Percentiles rank a stretch among this genome's conserved stretches.
Conservation (phyloP, 2,329 filamentous ascomycete species). For the Periconia sp. region DNA sequence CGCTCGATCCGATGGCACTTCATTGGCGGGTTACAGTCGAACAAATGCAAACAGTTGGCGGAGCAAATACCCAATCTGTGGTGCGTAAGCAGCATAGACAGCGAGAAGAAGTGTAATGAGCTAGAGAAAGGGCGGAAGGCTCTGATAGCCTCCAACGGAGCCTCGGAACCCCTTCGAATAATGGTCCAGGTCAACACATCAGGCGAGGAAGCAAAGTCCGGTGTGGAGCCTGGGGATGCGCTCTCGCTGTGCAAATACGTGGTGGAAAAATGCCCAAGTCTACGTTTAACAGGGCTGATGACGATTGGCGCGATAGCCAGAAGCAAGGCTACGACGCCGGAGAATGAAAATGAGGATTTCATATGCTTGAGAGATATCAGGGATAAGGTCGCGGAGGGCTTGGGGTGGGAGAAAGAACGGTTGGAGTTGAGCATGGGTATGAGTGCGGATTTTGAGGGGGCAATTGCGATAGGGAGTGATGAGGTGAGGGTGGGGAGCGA, state of each 20-base stretch:
- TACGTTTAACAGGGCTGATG: slow-evolving; percentile 86
- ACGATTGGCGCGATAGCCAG: slow-evolving; percentile 95
- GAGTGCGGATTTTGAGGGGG: slow-evolving; percentile 94
- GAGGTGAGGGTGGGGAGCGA: slow-evolving; percentile 93
- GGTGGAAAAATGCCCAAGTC: slow-evolving; percentile 70
- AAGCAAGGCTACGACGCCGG: slow-evolving; percentile 71
- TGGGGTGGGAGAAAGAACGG: slow-evolving; percentile 61
- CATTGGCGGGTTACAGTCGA: slow-evolving; percentile 91
- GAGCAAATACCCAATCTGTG: slow-evolving; percentile 85
- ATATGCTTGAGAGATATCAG: slow-evolving; percentile 69
- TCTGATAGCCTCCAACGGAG: slow-evolving; percentile 43
- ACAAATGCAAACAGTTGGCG: slow-evolving; percentile 88
- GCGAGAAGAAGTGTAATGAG: slow-evolving; percentile 81
- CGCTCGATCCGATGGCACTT: slow-evolving; percentile 88
- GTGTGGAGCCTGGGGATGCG: slow-evolving; percentile 71
- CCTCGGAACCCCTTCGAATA: slow-evolving; percentile 65
- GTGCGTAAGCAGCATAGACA: slow-evolving; percentile 91
- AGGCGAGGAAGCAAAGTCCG: slow-evolving; percentile 84
- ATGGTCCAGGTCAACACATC: slow-evolving; percentile 97
- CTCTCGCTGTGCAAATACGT: slow-evolving; percentile 74
- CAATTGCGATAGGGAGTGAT: slow-evolving; percentile 79
- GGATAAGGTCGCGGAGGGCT: slow-evolving; percentile 69
- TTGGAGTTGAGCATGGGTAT: slow-evolving; percentile 98
- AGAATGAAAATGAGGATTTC: slow-evolving; percentile 94
- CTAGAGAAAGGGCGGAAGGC: slow-evolving; percentile 77